Evolutionary conservation across 495 filamentous ascomycete genomes (phyloP), one percentile per base, ranked within the genome.

Genomic region (Penicillium angulare): DNA sequence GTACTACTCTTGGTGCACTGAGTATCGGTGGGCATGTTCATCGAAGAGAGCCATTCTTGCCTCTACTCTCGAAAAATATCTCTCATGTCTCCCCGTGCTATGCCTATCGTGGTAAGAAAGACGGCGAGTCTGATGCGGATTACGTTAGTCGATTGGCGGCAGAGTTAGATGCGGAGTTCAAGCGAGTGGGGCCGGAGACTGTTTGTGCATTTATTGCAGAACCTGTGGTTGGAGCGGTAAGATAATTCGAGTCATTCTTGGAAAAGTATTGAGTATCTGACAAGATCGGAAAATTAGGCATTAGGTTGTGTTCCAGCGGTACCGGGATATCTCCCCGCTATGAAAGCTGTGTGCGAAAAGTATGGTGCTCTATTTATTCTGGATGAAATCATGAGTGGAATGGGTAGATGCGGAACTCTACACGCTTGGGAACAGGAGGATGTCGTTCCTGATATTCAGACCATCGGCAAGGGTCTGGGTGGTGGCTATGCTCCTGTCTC

Each of bases 351-450:
- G 3, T 89, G 86, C 59, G 66, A 81, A 23, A 79, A 79, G 49
- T 73, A 88, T 56, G 86, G 84, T 23, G 83, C 81, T 0, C 75
- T 90, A 2, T 70, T 89, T 22, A 84, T 90, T 39, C 66, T 88
- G 5, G 88, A 92, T 49, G 88, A 92, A 51, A 79, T 90, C 27
- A 91, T 92, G 87, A 82, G 85, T 57, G 88, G 86, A 0, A 88
- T 88, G 80, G 87, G 86, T 1, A 76, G 85, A 7, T 79, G 75
- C 13, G 86, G 86, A 0, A 86, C 81, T 3, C 60, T 87, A 4
- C 83, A 86, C 44, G 85, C 81, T 2, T 90, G 84, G 82, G 75
- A 88, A 47, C 77, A 81, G 35, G 85, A 88, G 60, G 73, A 50
- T 38, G 66, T 83, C 10, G 72, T 78, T 0, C 85, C 84, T 0